phyloP scores from a whole-genome alignment of 495 filamentous ascomycete genomes.

The Neurospora sp. region DNA sequence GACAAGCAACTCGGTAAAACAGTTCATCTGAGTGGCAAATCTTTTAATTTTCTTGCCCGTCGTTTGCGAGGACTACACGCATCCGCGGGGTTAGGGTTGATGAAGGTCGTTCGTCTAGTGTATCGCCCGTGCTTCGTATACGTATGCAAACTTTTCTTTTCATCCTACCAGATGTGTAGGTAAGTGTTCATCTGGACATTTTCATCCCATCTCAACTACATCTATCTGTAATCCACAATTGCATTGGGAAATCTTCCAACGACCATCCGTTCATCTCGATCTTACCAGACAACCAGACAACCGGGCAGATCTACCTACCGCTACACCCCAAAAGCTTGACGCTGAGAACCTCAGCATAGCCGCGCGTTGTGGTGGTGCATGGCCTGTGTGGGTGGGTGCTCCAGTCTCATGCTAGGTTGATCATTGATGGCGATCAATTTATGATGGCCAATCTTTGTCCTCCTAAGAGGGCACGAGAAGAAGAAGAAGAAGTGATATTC shows the following conservation, averaged over 20 bases:
- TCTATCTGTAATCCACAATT: not conserved
- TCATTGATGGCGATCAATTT: not conserved
- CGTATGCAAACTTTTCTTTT: not conserved
- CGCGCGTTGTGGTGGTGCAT: not conserved
- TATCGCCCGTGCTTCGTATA: not conserved
- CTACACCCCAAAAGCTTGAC: not conserved
- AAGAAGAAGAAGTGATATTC: not conserved
- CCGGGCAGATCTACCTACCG: not conserved
- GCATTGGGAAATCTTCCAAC: not conserved
- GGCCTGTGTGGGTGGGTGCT: not conserved
- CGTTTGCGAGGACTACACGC: not conserved
- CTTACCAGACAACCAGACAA: not conserved
- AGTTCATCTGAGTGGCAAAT: not conserved
- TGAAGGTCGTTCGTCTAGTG: not conserved
- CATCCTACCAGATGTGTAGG: not conserved
- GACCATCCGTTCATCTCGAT: not conserved
- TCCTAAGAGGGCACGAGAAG: not conserved
- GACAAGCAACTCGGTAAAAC: not conserved
- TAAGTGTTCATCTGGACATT: not conserved
- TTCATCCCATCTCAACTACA: not conserved
- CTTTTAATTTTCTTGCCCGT: not conserved
- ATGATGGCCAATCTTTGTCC: not conserved
- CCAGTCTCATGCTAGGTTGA: not conserved
- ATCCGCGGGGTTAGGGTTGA: not conserved
- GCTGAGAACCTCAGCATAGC: not conserved